Percentiles rank a stretch among this genome's conserved stretches.
Evolutionary conservation across 306 rosid species (phyloP).

Genomic region (Trifolium fragiferum): DNA sequence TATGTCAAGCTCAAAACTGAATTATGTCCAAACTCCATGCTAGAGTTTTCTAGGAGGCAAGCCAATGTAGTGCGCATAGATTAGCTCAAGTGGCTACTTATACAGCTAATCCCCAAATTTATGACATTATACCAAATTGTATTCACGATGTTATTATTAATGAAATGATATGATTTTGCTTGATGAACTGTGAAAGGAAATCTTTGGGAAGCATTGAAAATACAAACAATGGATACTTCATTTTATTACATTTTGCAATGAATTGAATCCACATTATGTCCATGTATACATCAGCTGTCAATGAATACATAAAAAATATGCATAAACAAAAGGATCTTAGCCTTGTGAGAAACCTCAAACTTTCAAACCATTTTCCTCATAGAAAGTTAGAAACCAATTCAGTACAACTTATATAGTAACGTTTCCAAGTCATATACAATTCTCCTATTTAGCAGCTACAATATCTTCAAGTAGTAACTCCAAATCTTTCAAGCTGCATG

Average conservation of each 20-base stretch:
- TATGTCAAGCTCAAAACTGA: no score
- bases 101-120: no score
- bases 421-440: slow-evolving; percentile 6
- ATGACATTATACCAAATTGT: no score
- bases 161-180: no score
- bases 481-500: slow-evolving; percentile 81
- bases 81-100: no score
- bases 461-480: slow-evolving; percentile 64
- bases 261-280: slow-evolving; percentile 34
- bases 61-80: no score
- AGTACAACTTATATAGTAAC: neutral
- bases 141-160: no score
- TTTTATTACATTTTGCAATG: slow-evolving; percentile 40
- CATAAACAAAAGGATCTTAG: slow-evolving; percentile 22
- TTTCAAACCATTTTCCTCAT: neutral
- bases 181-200: slow-evolving; percentile 18
- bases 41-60: no score
- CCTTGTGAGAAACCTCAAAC: slow-evolving; percentile 35
- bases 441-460: slow-evolving; percentile 63
- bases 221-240: slow-evolving; percentile 22
- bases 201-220: slow-evolving; percentile 21
- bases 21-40: no score
- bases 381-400: slow-evolving; percentile 16
- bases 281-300: slow-evolving; percentile 21
- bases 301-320: neutral